These are phyloP conservation scores for Closterium sp. DNA, from an alignment of 139 green algal genomes.

Conservation along the genomic window DNA sequence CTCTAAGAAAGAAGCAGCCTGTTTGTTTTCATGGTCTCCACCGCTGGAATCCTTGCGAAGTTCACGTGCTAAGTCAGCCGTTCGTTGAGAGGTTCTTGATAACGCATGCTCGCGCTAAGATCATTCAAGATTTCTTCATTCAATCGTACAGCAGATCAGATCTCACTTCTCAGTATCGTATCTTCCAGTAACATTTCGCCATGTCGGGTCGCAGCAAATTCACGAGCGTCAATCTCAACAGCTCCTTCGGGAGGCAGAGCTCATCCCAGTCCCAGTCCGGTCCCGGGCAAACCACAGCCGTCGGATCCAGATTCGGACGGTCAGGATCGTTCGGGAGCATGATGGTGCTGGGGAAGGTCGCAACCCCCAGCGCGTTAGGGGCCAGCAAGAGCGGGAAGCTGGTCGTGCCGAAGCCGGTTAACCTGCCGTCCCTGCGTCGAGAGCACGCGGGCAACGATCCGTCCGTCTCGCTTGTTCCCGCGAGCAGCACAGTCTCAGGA, in stretches of 20 bases:
- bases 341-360: background rate
- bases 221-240: conserved; percentile 46
- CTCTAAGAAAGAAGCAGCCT: no score
- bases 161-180: background rate
- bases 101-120: background rate
- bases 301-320: background rate
- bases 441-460: conserved; percentile 39
- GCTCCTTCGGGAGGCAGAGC: conserved; percentile 27
- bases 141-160: background rate
- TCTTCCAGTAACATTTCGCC: background rate
- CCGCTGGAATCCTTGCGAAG: background rate
- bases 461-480: conserved; percentile 12
- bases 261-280: background rate
- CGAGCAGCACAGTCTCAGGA: background rate
- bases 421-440: conserved; percentile 30
- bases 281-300: background rate
- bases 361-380: background rate
- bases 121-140: background rate
- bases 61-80: no score
- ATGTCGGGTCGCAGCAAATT: conserved; percentile 23
- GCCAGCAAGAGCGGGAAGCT: conserved; percentile 9
- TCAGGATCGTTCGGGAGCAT: conserved; percentile 1
- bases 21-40: no score
- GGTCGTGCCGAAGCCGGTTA: conserved; percentile 23
- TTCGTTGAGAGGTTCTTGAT: no score